phyloP scores from a whole-genome alignment of 768 basidiomycete species.

The Leccinum longicurvipes region DNA sequence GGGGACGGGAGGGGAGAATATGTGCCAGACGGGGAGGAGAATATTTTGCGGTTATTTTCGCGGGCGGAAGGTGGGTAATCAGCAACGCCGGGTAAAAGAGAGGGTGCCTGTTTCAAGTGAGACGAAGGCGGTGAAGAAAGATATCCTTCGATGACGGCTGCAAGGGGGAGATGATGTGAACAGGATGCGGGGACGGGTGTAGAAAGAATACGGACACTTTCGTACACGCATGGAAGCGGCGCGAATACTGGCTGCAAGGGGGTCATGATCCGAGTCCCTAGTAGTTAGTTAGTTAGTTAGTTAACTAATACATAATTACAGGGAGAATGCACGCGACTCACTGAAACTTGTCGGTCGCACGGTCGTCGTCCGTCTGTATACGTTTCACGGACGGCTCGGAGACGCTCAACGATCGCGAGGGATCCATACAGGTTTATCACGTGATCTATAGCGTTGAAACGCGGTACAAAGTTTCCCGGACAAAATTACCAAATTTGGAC shows the following conservation, averaged over 20 bases:
- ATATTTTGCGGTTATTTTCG: conserved; percentile 52
- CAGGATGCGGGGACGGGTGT: conserved; percentile 17
- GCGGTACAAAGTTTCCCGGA: neutral
- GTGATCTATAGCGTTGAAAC: neutral
- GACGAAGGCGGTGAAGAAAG: conserved; percentile 38
- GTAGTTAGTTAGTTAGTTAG: too few species aligned
- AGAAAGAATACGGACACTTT: conserved; percentile 47
- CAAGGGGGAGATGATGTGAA: conserved; percentile 29
- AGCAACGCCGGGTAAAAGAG: conserved; percentile 16
- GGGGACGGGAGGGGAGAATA: conserved; percentile 32
- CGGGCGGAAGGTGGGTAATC: conserved; percentile 53
- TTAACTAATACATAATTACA: too few species aligned
- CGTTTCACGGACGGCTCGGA: conserved; percentile 31
- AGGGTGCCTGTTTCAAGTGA: conserved; percentile 29
- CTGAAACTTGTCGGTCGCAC: conserved; percentile 25
- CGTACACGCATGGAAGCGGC: conserved; percentile 56
- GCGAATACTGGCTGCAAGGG: conserved; percentile 51
- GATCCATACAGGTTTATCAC: conserved; percentile 7
- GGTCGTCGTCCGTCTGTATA: conserved; percentile 32
- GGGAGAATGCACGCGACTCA: conserved; percentile 17
- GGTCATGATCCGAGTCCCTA: too few species aligned
- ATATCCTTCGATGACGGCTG: conserved; percentile 66
- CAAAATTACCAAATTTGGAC: conserved; percentile 9
- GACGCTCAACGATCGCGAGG: neutral
- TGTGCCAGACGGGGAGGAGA: conserved; percentile 35